Percentiles rank a stretch among this genome's conserved stretches.
Conservation (phyloP, 257 asterid genomes). For the Plantago elongata region DNA sequence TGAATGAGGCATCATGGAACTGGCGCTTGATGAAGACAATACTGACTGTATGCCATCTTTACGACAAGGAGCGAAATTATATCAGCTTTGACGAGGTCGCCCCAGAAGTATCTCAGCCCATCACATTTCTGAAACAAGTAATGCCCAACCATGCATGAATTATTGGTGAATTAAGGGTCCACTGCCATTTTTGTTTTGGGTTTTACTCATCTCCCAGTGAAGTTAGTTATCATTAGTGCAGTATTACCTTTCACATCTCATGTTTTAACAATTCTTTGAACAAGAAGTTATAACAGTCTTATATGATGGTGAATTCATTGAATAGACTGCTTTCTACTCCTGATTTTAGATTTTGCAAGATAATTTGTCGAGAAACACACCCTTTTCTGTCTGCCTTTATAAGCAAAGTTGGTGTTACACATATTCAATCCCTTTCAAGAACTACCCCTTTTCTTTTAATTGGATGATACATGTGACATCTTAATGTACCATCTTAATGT, state of each 20-base stretch:
- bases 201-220: slow-evolving; percentile 1
- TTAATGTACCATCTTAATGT: too few species aligned
- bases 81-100: slow-evolving; percentile 66
- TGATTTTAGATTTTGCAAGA: background rate
- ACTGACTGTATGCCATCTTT: slow-evolving; percentile 79
- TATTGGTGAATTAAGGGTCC: slow-evolving; percentile 5
- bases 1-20: slow-evolving; percentile 95
- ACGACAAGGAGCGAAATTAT: slow-evolving; percentile 63
- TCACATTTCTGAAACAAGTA: slow-evolving; percentile 70
- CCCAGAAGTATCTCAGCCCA: slow-evolving; percentile 75
- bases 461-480: too few species aligned
- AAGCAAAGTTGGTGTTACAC: too few species aligned
- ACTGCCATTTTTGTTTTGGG: background rate
- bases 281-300: background rate
- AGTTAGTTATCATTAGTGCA: slow-evolving; percentile 8
- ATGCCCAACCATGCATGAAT: slow-evolving; percentile 81
- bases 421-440: background rate
- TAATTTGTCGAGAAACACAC: background rate
- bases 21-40: slow-evolving; percentile 98
- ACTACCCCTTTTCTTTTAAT: background rate
- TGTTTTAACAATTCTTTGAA: background rate
- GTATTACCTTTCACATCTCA: slow-evolving; percentile 1
- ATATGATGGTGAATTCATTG: background rate
- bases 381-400: too few species aligned
- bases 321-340: background rate